Base-by-base conservation (phyloP, 2,329 filamentous ascomycete species). In the Sporothrix humicola region DNA sequence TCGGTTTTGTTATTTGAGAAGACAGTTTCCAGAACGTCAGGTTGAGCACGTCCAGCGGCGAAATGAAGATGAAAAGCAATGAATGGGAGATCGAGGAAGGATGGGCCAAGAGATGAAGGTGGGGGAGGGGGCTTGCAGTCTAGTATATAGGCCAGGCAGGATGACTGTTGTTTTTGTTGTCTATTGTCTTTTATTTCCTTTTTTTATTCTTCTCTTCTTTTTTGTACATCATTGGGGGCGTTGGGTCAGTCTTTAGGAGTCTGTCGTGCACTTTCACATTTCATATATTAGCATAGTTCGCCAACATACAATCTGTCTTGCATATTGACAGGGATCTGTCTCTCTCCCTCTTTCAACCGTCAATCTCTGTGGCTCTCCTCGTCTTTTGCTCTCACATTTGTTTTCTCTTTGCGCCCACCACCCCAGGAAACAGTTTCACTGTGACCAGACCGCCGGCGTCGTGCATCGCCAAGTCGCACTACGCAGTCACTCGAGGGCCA, bases 401-500 rank as follows among this genome's bases (percentile, higher is more conserved):
- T 20, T 20, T 1, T 73, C 44, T 69, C 50, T 59, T 70, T 66
- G 68, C 69, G 68, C 69, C 58, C 44, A 61, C 68, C 61, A 71
- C 68, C 26, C 46, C 8, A 26, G 61, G 20, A 42, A 44, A 50
- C 69, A n/a, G 71, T 65, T 56, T 56, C 59, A 69, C 23, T 73
- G 73, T 73, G 73, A 73, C 69, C 46, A 46, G 15, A 42, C 44
- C 44, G 52, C 37, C 58, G 20, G 70, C 70, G 58, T 58, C 26
- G 46, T 65, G 72, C 69, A 66, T 72, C 42, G 69, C 72, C 72
- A 69, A 72, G 72, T 42, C 15, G 54, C 26, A 63, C 63, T 66
- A 65, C 71, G 13, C 20, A 13, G 69, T 71, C 50, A 70, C 48
- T 70, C 52, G 68, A 70, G n/a, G n/a, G 15, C 13, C 10, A 10